Conservation (phyloP, 2,329 filamentous ascomycete species). For the Chlorencoelia australis region DNA sequence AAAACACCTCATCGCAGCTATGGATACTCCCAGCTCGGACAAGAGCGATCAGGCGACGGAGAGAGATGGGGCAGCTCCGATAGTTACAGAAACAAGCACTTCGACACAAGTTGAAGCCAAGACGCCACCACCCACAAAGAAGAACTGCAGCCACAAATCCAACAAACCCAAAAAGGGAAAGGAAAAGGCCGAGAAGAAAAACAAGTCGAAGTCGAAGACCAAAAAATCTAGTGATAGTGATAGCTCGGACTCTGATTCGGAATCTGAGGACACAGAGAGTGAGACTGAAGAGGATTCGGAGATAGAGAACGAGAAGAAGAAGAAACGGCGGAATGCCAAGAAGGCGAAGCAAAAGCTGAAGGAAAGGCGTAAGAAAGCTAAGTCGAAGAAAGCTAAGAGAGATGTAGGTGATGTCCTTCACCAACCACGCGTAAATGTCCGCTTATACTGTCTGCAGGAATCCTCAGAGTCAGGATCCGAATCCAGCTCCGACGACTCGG, state of each 20-base stretch:
- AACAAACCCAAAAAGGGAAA: conserved; percentile 17
- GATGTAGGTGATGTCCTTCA: conserved; percentile 18
- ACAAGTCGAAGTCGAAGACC: conserved; percentile 1
- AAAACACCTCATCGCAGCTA: too few species aligned
- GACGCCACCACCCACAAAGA: conserved; percentile 13
- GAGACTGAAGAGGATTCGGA: conserved; percentile 19
- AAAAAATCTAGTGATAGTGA: conserved; percentile 14
- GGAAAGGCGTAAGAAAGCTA: conserved; percentile 29
- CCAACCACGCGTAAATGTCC: background rate
- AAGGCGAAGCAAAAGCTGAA: conserved; percentile 28
- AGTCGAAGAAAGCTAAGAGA: conserved; percentile 30
- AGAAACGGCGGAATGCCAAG: conserved; percentile 27
- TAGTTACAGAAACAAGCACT: conserved; percentile 11
- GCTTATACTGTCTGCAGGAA: conserved; percentile 16
- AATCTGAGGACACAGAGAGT: conserved; percentile 2
- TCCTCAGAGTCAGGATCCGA: conserved; percentile 25
- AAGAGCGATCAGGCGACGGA: conserved; percentile 19
- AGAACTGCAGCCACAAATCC: conserved; percentile 13
- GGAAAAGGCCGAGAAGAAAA: conserved; percentile 14
- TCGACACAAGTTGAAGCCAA: conserved; percentile 19
- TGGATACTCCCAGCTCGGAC: conserved; percentile 23
- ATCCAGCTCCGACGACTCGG: conserved; percentile 19
- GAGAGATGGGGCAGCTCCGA: conserved; percentile 15
- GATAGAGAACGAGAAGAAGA: conserved; percentile 27
- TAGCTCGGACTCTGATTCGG: conserved; percentile 10